Evolutionary conservation across 768 basidiomycete genomes (phyloP).

Genomic region (Suillus cothurnatus): DNA sequence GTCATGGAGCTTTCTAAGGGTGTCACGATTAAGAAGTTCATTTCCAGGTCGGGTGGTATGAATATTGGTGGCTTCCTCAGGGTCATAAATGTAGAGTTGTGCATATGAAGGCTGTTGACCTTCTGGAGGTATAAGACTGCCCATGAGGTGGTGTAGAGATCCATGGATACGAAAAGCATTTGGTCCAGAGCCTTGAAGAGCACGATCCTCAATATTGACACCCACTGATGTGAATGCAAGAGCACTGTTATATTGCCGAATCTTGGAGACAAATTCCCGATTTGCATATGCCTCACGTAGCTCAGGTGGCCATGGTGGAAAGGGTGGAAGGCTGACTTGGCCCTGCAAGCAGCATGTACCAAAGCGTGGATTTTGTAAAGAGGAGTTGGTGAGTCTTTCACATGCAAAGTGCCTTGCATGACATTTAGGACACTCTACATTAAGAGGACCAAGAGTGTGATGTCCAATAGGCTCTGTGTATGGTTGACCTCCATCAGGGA

Average conservation of each 20-base stretch:
- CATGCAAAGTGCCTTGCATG: constrained; percentile 21
- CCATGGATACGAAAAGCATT: constrained; percentile 39
- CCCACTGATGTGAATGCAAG: constrained; percentile 45
- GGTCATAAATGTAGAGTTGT: constrained; percentile 47
- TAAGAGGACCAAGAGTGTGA: constrained; percentile 13
- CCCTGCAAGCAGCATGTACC: constrained; percentile 32
- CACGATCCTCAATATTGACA: constrained; percentile 30
- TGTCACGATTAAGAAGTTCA: constrained; percentile 17
- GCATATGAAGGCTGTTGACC: constrained; percentile 33
- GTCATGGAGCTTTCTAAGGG: constrained; percentile 28
- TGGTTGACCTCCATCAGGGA: neutral
- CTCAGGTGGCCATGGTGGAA: constrained; percentile 22
- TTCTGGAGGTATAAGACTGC: constrained; percentile 31
- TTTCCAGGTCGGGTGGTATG: constrained; percentile 22
- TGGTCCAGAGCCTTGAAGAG: constrained; percentile 33
- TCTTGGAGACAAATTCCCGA: constrained; percentile 34
- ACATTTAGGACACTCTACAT: constrained; percentile 17
- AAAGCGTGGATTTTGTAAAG: constrained; percentile 16
- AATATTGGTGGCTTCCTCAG: constrained; percentile 33
- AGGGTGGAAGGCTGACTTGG: constrained; percentile 22
- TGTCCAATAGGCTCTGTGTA: constrained; percentile 15
- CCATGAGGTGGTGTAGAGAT: constrained; percentile 38
- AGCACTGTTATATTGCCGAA: constrained; percentile 44
- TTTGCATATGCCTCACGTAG: constrained; percentile 19
- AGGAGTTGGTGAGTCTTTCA: constrained; percentile 15